Conservation (phyloP, 768 basidiomycete genomes). For the Lentinus tigrinus region DNA sequence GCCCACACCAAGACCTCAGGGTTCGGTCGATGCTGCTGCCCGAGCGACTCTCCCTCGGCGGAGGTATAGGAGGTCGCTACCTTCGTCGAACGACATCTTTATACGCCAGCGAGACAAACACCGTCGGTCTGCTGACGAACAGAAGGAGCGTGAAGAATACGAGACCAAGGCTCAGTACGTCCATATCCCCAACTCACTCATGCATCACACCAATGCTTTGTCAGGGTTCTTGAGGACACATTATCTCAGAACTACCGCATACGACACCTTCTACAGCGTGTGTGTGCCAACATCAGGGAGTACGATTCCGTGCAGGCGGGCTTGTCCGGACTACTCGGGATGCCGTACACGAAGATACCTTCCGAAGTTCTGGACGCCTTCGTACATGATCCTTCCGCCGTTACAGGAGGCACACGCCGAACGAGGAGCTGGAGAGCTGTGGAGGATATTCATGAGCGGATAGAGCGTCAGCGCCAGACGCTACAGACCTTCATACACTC, state of each 20-base stretch:
- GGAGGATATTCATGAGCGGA: slow-evolving; percentile 69
- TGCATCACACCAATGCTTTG: neutral
- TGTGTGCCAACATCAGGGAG: slow-evolving; percentile 61
- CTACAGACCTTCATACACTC: slow-evolving; percentile 23
- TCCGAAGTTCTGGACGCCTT: slow-evolving; percentile 71
- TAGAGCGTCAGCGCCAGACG: slow-evolving; percentile 56
- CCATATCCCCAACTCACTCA: neutral
- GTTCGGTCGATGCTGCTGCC: neutral
- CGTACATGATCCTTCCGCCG: slow-evolving; percentile 75
- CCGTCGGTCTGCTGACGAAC: slow-evolving; percentile 45
- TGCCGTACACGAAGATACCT: slow-evolving; percentile 51
- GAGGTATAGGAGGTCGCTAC: slow-evolving; percentile 35
- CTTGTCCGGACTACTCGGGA: slow-evolving; percentile 47
- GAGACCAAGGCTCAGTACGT: slow-evolving; percentile 56
- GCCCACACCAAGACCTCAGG: neutral
- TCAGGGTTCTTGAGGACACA: slow-evolving; percentile 60
- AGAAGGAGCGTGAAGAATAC: slow-evolving; percentile 53
- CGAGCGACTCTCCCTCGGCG: slow-evolving; percentile 6
- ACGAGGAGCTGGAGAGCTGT: slow-evolving; percentile 68
- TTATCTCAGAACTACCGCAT: slow-evolving; percentile 63
- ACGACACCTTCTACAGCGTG: slow-evolving; percentile 65
- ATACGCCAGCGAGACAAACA: slow-evolving; percentile 33
- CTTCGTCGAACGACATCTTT: slow-evolving; percentile 22
- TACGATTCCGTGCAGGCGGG: slow-evolving; percentile 61
- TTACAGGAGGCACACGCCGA: slow-evolving; percentile 62